Evolutionary conservation across 2,329 filamentous ascomycete species (phyloP), one percentile per base, ranked within the genome.

Genomic region (Amphichorda felina): DNA sequence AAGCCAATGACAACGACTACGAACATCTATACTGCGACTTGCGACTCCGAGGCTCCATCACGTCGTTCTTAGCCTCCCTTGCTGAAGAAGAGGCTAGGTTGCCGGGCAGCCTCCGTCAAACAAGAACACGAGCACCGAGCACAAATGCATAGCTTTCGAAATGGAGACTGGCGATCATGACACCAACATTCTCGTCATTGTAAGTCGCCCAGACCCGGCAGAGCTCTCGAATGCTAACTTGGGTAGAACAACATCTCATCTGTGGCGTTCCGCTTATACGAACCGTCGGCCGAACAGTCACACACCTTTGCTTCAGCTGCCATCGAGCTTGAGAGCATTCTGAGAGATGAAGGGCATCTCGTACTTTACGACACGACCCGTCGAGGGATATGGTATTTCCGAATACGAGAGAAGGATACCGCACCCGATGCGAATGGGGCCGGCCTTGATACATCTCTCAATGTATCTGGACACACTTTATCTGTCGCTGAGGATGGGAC

Each of bases 121-220:
- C 10, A 3, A 11, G 13, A 15, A 6, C 11, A 11, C 29, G 18
- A 17, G 16, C 19, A 44, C 41, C 42, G 28, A 9, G 14, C 19
- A 44, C 43, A 42, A 42, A 42, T 41, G 43, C 50, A 44, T 55
- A 44, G 50, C 55, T 46, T 55, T 50, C 69, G 71, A 68, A 51
- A 77, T 77, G 72, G 72, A 77, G 56, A 66, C 68, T 55, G 68
- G 70, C 44, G 72, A 76, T 58, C 75, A 74, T 56, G 70, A 74
- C 50, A 77, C 72, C 51, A 77, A 77, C 57, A 65, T 64, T 41
- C 57, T 77, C 48, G 59, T 72, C 49, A 63, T 75, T 59, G 72
- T 76, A 45, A 48, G 68, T 6, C 13, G 9, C 21, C 49, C 42
- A 27, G 27, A 27, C 17, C 28, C 16, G 27, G 13, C 13, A n/a